A percentile compares a stretch with the other conserved stretches of the same genome.
Evolutionary conservation across 768 basidiomycete species (phyloP).

Genomic region (Mycena rebaudengoi): DNA sequence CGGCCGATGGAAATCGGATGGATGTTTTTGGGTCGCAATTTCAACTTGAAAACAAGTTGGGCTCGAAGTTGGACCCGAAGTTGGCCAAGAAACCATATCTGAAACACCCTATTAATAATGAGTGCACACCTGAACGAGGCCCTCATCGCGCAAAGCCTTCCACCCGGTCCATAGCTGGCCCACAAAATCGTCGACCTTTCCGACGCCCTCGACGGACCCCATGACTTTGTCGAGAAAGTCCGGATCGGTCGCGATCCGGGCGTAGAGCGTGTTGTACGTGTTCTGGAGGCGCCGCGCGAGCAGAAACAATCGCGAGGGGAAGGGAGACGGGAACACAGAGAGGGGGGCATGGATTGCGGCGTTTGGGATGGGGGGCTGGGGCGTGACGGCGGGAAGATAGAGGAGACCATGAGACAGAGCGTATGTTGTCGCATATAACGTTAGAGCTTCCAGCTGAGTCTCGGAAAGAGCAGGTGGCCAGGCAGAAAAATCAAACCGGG

Average conservation of each 20-base stretch:
- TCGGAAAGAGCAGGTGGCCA: constrained; percentile 83
- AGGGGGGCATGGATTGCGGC: constrained; percentile 93
- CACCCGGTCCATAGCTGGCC: constrained; percentile 88
- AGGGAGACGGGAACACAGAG: constrained; percentile 86
- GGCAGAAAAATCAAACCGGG: constrained; percentile 53
- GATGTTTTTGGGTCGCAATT: no score
- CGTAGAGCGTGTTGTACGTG: constrained; percentile 86
- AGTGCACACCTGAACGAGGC: constrained; percentile 51
- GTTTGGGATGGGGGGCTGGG: constrained; percentile 60
- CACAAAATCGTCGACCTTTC: constrained; percentile 87
- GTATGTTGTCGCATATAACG: constrained; percentile 77
- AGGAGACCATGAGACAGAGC: constrained; percentile 86
- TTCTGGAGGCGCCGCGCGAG: constrained; percentile 74
- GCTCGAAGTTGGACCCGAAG: no score
- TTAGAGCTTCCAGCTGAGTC: constrained; percentile 65
- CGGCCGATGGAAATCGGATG: no score
- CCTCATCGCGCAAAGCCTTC: constrained; percentile 76
- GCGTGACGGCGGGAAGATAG: constrained; percentile 71
- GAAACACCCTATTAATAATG: not conserved
- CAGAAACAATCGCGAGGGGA: constrained; percentile 77
- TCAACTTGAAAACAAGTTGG: no score
- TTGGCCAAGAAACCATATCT: no score
- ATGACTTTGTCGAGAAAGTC: constrained; percentile 85
- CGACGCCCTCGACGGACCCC: constrained; percentile 80
- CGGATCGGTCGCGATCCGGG: constrained; percentile 80